Percentiles rank a stretch among this genome's conserved stretches.
Conservation (phyloP, 768 basidiomycete genomes). For the Russula virescens region DNA sequence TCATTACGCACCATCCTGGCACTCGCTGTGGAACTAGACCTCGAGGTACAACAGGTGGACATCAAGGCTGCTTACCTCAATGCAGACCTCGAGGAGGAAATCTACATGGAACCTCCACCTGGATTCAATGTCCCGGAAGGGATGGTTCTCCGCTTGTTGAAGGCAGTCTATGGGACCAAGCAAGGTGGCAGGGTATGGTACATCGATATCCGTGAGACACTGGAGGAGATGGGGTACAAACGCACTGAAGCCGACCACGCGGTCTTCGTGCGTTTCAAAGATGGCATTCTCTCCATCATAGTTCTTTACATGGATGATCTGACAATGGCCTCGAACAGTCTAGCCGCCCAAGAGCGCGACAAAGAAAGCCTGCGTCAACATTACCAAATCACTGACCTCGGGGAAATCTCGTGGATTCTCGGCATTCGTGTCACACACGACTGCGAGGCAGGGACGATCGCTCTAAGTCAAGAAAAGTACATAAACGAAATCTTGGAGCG, state of each 20-base stretch:
- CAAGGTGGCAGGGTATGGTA: background rate
- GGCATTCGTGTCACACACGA: background rate
- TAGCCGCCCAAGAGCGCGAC: background rate
- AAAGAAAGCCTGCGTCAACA: background rate
- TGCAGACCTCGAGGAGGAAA: background rate
- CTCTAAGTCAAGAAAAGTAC: background rate
- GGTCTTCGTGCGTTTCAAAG: background rate
- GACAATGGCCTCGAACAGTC: too few relatives aligned
- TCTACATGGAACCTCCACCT: slow-evolving; percentile 4
- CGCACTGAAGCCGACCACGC: background rate
- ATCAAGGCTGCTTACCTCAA: background rate
- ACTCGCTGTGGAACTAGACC: background rate
- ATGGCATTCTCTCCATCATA: slow-evolving; percentile 6
- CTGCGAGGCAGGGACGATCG: background rate
- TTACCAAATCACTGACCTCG: background rate
- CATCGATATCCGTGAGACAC: too few relatives aligned
- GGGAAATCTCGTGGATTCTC: background rate
- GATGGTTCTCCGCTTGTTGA: background rate
- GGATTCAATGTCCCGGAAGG: background rate
- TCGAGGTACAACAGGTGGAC: background rate
- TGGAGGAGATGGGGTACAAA: too few relatives aligned
- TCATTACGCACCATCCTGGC: slow-evolving; percentile 9
- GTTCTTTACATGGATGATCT: too few relatives aligned
- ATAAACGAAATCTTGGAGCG: background rate
- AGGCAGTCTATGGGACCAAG: background rate